A percentile compares a stretch with the other conserved stretches of the same genome.
Evolutionary conservation across 2,329 filamentous ascomycete species (phyloP).

Genomic region (Talaromyces funiculosus): DNA sequence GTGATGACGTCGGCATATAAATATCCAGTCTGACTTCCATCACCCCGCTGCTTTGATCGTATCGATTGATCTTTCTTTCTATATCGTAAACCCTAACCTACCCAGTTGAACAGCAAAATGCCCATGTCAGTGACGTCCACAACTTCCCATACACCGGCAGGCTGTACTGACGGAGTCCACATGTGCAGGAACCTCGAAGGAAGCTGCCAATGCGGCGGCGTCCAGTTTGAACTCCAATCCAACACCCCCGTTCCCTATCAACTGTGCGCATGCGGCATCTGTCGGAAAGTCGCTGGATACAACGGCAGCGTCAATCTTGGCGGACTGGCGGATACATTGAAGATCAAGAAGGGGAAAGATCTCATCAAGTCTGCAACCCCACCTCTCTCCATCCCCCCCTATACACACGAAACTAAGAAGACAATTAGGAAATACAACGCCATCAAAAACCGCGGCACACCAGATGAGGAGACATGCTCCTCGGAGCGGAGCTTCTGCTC

Average conservation of each 20-base stretch:
- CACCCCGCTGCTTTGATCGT: not conserved
- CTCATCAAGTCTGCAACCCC: constrained; percentile 38
- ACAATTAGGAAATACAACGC: constrained; percentile 39
- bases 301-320: constrained; percentile 44
- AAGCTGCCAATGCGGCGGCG: constrained; percentile 45
- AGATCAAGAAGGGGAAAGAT: constrained; percentile 38
- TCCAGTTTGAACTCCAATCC: constrained; percentile 44
- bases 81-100: no score
- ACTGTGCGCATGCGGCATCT: constrained; percentile 47
- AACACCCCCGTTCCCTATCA: constrained; percentile 46
- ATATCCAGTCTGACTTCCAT: not conserved
- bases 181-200: constrained; percentile 43
- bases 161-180: not conserved
- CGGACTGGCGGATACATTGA: constrained; percentile 38
- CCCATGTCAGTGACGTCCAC: constrained; percentile 21
- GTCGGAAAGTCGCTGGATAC: constrained; percentile 44
- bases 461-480: constrained; percentile 32
- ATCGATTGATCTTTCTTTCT: no score
- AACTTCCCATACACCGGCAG: no score
- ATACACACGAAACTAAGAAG: not conserved
- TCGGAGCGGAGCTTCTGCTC: constrained; percentile 46
- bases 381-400: no score
- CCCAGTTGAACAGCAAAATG: constrained; percentile 15
- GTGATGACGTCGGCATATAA: constrained; percentile 4
- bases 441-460: constrained; percentile 40